These are phyloP conservation scores for Endocalyx cinctus DNA, from an alignment of 2,329 filamentous ascomycete species.

Conservation along the genomic window DNA sequence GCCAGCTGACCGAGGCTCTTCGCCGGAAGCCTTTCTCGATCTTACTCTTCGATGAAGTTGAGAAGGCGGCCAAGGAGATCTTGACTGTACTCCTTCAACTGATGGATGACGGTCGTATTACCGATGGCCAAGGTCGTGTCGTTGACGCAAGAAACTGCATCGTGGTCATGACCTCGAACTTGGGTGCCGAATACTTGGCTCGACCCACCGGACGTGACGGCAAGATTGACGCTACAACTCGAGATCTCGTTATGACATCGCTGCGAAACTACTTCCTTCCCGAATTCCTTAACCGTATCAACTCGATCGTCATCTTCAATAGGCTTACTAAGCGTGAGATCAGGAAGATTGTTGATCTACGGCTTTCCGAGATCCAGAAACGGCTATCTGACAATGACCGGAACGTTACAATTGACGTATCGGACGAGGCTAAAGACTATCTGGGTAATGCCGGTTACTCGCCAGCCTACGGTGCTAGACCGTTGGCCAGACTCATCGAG, in stretches of 20 bases:
- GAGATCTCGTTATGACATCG: slow-evolving; percentile 84
- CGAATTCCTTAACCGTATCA: slow-evolving; percentile 98
- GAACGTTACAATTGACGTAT: slow-evolving; percentile 79
- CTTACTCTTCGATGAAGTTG: slow-evolving; percentile 93
- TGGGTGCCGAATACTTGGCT: slow-evolving; percentile 90
- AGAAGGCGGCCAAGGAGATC: slow-evolving; percentile 97
- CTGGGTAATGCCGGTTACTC: slow-evolving; percentile 89
- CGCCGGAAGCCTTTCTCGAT: slow-evolving; percentile 97
- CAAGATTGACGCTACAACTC: slow-evolving; percentile 77
- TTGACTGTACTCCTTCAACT: slow-evolving; percentile 96
- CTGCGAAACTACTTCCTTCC: slow-evolving; percentile 95
- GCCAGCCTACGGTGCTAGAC: slow-evolving; percentile 89
- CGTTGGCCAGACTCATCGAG: slow-evolving; percentile 85
- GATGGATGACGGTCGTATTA: slow-evolving; percentile 98
- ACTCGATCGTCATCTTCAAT: slow-evolving; percentile 96
- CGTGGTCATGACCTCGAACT: slow-evolving; percentile 97
- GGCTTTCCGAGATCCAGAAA: slow-evolving; percentile 84
- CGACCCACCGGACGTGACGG: slow-evolving; percentile 75
- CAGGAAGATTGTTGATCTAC: slow-evolving; percentile 89
- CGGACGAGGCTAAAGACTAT: slow-evolving; percentile 85
- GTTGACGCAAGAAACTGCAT: slow-evolving; percentile 98
- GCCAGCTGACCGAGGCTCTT: slow-evolving; percentile 90
- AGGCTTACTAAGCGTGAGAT: slow-evolving; percentile 86
- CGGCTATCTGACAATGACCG: slow-evolving; percentile 80
- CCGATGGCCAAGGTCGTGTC: slow-evolving; percentile 91